A percentile compares a stretch with the other conserved stretches of the same genome.
Evolutionary conservation across 192 early-diverging fungal genomes (phyloP).

Genomic region (Physocladia obscura): DNA sequence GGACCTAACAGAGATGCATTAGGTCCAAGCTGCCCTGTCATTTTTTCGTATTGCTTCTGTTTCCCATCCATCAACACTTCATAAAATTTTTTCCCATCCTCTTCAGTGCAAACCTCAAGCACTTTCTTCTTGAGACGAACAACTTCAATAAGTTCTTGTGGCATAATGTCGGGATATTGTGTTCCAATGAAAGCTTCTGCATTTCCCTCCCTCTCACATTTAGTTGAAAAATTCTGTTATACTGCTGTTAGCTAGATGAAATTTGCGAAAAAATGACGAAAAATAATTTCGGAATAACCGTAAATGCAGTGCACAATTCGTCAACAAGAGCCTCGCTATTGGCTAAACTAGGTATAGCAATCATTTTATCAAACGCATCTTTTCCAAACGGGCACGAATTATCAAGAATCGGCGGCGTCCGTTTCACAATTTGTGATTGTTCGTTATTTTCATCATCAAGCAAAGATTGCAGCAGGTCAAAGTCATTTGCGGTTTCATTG

Average conservation of each 20-base stretch:
- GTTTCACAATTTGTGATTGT: neutral
- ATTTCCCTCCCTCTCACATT: no score
- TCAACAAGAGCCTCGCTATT: neutral
- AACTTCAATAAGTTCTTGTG: no score
- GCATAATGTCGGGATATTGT: no score
- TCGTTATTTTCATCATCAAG: neutral
- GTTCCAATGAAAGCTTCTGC: no score
- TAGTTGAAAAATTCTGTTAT: no score
- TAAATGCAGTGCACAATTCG: constrained; percentile 2
- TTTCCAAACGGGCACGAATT: neutral
- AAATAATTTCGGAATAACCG: no score
- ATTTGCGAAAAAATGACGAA: no score
- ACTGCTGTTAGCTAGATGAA: neutral
- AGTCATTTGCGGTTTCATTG: no score
- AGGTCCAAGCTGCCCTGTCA: no score
- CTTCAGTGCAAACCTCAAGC: neutral
- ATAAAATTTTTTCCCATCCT: neutral
- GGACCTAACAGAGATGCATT: no score
- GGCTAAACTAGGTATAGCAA: neutral
- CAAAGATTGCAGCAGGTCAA: neutral
- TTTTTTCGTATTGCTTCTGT: no score
- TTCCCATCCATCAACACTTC: neutral
- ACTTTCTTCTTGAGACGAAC: constrained; percentile 8
- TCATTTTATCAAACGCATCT: neutral
- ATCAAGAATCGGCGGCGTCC: neutral